Evolutionary conservation across 1,284 basidiomycete species (phyloP).

Genomic region (Stereum hirsutum): DNA sequence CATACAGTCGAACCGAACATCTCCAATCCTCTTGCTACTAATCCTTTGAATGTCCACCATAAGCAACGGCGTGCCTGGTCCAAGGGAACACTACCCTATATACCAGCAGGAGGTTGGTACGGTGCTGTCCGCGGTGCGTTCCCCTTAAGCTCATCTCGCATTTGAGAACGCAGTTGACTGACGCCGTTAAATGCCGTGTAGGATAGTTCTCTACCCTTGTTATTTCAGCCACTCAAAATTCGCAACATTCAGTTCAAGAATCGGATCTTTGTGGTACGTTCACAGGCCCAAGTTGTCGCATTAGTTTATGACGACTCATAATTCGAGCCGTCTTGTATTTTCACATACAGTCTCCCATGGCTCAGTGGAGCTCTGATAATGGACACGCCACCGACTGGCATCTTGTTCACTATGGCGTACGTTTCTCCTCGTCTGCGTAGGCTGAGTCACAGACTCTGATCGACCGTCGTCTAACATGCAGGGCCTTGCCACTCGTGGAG

Average conservation of each 20-base stretch:
- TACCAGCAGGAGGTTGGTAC: constrained; percentile 57
- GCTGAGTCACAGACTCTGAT: background rate
- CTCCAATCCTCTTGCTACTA: too few relatives aligned
- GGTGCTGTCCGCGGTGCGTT: constrained; percentile 26
- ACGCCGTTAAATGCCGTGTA: too few relatives aligned
- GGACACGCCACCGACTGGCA: constrained; percentile 76
- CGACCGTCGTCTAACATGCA: constrained; percentile 12
- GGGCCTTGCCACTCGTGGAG: constrained; percentile 51
- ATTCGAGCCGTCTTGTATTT: too few relatives aligned
- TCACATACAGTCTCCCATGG: constrained; percentile 70
- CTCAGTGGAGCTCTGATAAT: constrained; percentile 66
- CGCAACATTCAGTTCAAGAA: constrained; percentile 64
- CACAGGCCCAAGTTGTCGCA: too few relatives aligned
- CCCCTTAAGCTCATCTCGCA: too few relatives aligned
- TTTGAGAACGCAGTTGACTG: too few relatives aligned
- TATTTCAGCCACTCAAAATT: constrained; percentile 66
- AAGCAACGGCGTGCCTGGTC: constrained; percentile 39
- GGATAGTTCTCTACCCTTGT: too few relatives aligned
- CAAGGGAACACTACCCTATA: constrained; percentile 47
- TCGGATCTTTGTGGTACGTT: constrained; percentile 50
- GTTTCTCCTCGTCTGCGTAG: constrained; percentile 12
- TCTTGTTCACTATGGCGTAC: constrained; percentile 54
- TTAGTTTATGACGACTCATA: too few relatives aligned
- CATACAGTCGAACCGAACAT: too few relatives aligned
- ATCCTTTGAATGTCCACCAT: constrained; percentile 19